phyloP scores from a whole-genome alignment of 2,329 filamentous ascomycete species.

The Neofusicoccum umdonicola region DNA sequence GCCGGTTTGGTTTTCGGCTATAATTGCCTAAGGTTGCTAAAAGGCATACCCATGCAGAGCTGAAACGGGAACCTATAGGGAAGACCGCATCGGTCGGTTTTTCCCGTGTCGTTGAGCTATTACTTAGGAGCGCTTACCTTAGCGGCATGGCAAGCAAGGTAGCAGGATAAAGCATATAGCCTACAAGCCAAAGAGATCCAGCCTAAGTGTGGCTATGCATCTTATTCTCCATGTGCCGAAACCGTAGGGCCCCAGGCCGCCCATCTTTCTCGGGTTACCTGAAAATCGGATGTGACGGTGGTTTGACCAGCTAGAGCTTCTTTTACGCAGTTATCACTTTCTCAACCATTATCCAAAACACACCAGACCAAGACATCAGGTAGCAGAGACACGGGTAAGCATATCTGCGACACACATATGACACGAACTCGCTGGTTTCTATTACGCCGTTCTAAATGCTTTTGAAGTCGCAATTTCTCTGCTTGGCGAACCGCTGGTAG shows the following conservation, averaged over 20 bases:
- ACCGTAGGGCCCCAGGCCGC: neutral
- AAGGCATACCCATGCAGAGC: neutral
- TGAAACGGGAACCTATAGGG: too few relatives aligned
- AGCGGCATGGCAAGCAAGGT: neutral
- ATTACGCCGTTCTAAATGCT: constrained; percentile 12
- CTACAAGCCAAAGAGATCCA: neutral
- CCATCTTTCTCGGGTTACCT: neutral
- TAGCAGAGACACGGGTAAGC: neutral
- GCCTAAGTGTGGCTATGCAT: neutral
- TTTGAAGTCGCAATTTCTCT: neutral
- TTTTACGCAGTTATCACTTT: too few relatives aligned
- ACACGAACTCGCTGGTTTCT: neutral
- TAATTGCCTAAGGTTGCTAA: neutral
- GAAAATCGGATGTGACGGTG: neutral
- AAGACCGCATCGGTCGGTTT: too few relatives aligned
- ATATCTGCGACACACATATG: neutral
- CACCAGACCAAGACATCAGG: neutral
- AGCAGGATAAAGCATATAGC: neutral
- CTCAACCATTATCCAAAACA: neutral
- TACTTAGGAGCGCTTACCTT: neutral
- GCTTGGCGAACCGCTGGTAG: too few relatives aligned
- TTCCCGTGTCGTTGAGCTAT: too few relatives aligned
- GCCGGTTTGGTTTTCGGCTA: neutral
- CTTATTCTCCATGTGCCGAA: neutral
- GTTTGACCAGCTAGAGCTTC: too few relatives aligned